These are phyloP conservation scores for Collybia mongolica DNA, from an alignment of 768 basidiomycete genomes.

Conservation along the genomic window DNA sequence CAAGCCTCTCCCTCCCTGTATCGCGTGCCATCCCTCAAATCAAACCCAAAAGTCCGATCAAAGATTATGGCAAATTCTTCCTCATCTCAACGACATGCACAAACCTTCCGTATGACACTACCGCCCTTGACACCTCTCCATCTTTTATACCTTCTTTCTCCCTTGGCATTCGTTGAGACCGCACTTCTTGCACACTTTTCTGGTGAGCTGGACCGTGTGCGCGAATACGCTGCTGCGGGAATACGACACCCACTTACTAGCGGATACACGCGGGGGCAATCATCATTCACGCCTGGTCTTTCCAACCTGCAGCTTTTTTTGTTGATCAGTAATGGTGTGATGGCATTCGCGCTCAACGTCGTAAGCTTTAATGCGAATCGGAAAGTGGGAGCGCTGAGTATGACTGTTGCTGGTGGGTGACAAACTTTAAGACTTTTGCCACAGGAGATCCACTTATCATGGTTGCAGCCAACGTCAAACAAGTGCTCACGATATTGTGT, in stretches of 20 bases:
- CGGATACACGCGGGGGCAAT: slow-evolving; percentile 14
- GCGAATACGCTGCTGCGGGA: slow-evolving; percentile 23
- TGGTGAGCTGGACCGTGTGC: slow-evolving; percentile 76
- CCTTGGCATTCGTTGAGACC: slow-evolving; percentile 89
- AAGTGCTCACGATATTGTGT: slow-evolving; percentile 84
- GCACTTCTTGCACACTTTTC: slow-evolving; percentile 70
- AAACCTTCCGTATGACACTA: slow-evolving; percentile 12
- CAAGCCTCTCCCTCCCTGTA: slow-evolving; percentile 39
- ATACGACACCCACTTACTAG: not conserved
- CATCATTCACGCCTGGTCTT: slow-evolving; percentile 36
- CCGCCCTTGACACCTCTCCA: slow-evolving; percentile 62
- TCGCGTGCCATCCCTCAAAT: slow-evolving; percentile 10
- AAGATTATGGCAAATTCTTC: not conserved
- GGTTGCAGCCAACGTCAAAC: slow-evolving; percentile 80
- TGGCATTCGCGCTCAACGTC: slow-evolving; percentile 92
- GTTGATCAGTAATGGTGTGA: slow-evolving; percentile 72
- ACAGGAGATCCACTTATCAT: not conserved
- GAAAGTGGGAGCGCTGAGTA: slow-evolving; percentile 83
- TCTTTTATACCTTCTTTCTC: slow-evolving; percentile 86
- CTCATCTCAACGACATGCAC: not conserved
- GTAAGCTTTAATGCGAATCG: slow-evolving; percentile 97
- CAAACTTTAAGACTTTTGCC: not conserved
- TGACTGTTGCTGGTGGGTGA: slow-evolving; percentile 82
- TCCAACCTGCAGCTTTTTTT: slow-evolving; percentile 40
- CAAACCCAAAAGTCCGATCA: not conserved